Conservation (phyloP, 2,329 filamentous ascomycete genomes). For the Chaetomium sp. region DNA sequence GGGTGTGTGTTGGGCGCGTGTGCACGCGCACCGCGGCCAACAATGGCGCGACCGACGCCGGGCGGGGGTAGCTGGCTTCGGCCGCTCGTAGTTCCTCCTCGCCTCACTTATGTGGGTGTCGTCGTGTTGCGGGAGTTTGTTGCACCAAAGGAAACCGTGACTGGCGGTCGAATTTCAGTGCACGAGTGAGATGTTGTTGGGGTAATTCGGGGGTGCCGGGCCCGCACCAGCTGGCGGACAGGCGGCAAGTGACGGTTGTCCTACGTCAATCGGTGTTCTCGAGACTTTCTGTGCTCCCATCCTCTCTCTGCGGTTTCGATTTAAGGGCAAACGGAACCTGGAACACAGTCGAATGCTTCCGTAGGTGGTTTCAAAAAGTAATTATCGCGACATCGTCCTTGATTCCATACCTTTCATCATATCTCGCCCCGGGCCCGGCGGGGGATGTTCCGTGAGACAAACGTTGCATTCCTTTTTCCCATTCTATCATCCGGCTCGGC, state of each 20-base stretch:
- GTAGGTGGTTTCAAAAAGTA: too few species aligned
- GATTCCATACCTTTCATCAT: neutral
- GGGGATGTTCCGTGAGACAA: conserved; percentile 4
- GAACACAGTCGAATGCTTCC: too few species aligned
- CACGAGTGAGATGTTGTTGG: neutral
- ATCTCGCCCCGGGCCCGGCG: conserved; percentile 1
- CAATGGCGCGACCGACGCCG: too few species aligned
- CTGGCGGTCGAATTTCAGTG: neutral
- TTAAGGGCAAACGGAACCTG: too few species aligned
- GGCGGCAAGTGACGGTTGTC: neutral
- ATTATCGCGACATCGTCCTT: too few species aligned
- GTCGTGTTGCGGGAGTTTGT: conserved; percentile 9
- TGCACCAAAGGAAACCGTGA: neutral
- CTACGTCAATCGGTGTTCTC: neutral
- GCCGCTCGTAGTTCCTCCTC: conserved; percentile 9
- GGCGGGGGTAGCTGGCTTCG: conserved; percentile 1
- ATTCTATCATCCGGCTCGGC: neutral
- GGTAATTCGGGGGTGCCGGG: neutral
- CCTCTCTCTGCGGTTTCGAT: neutral
- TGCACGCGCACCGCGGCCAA: conserved; percentile 1
- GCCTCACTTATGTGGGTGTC: neutral
- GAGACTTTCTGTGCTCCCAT: neutral
- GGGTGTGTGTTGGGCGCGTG: neutral
- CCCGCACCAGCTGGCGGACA: neutral
- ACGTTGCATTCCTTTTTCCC: conserved; percentile 7